Base-by-base conservation (phyloP, 2,329 filamentous ascomycete species). In the Myriosclerotinia curreyana region DNA sequence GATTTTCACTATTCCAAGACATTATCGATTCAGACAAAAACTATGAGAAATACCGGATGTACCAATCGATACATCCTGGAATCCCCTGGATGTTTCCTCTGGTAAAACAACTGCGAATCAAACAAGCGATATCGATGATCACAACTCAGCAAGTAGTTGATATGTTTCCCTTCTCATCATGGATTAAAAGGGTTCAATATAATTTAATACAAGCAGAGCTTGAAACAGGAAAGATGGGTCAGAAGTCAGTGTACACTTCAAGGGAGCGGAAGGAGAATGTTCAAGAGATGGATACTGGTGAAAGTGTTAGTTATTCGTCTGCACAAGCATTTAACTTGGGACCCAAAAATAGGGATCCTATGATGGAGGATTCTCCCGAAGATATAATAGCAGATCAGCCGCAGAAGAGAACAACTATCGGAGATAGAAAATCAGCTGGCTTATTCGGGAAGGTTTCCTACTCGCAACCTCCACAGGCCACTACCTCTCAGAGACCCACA, bases 101-200 rank as follows among this genome's bases (percentile, higher is more conserved):
- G 9, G 12, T 51, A 51, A 51, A 14, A 51, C 1, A 51, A 51
- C 48, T 51, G n/a, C 9, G 9, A 28, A 2, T 51, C n/a, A 51
- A 51, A 51, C n/a, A 51, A 51, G 12, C 7, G 2, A 11, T 12
- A 9, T 51, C 25, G 7, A 9, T 25, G 0, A 4, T 51, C 28
- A 3, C 2, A 51, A 1, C 11, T 51, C n/a, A 51, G 5, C 1
- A 51, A 51, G 25, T 51, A 51, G 22, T 12, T 51, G 25, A 51
- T 51, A 51, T 51, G 9, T 51, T 51, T 51, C 48, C 48, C 22
- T 31, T 51, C 12, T 51, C n/a, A 51, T 51, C 9, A 51, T 51
- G n/a, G 11, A 51, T 51, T 31, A 11, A 2, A 51, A 25, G 5
- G 6, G 9, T 51, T 51, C n/a, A 51, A 51, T 51, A 25, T 11